Conservation (phyloP, 2,329 filamentous ascomycete genomes). For the Stromatinia cepivora region DNA sequence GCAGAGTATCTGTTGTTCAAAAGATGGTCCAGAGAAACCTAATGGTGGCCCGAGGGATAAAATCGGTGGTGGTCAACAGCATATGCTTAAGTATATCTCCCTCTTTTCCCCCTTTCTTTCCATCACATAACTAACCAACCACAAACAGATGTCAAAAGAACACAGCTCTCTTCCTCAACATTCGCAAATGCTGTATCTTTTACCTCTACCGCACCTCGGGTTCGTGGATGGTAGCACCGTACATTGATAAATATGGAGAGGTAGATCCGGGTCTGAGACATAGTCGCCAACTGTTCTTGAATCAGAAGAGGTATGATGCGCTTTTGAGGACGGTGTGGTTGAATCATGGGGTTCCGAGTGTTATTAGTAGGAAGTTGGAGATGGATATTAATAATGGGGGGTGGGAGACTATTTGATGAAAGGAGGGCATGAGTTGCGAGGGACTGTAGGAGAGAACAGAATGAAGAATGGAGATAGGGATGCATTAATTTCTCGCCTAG, state of each 20-base stretch:
- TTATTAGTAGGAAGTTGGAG: conserved; percentile 87
- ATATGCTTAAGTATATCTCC: conserved; percentile 61
- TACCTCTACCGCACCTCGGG: conserved; percentile 82
- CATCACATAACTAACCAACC: conserved; percentile 30
- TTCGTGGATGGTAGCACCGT: conserved; percentile 83
- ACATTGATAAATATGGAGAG: conserved; percentile 95
- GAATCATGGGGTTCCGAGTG: conserved; percentile 80
- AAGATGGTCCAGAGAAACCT: conserved; percentile 47
- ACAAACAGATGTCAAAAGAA: conserved; percentile 76
- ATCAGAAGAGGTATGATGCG: conserved; percentile 90
- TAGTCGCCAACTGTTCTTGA: conserved; percentile 85
- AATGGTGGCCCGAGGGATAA: conserved; percentile 44
- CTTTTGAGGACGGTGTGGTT: conserved; percentile 85
- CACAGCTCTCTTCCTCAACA: conserved; percentile 93
- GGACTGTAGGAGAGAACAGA: not conserved
- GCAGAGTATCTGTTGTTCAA: conserved; percentile 88
- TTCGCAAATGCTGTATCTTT: conserved; percentile 90
- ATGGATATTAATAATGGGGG: conserved; percentile 96
- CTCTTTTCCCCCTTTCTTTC: not conserved
- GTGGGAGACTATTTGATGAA: conserved; percentile 74
- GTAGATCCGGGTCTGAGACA: conserved; percentile 87
- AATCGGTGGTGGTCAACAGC: conserved; percentile 85
- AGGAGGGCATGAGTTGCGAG: fast-evolving
- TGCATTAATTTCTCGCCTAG: not conserved
- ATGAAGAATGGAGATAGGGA: no score